These are phyloP conservation scores for Amaranthus hypochondriacus DNA, from an alignment of 148 eudicot genomes.

Conservation along the genomic window DNA sequence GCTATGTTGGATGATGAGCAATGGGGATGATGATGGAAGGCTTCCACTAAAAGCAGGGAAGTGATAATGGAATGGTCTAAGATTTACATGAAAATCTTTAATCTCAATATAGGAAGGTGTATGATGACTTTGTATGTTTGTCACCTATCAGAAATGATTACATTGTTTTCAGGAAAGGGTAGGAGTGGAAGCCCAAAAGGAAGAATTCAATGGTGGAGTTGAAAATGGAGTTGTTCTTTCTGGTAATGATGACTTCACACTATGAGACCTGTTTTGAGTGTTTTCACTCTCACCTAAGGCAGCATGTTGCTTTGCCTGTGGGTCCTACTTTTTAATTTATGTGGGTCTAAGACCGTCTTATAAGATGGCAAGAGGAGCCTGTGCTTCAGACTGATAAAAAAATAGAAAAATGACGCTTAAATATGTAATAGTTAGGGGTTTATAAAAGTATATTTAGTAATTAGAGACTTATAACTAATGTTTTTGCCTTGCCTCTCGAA, in stretches of 20 bases:
- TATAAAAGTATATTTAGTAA: too few species aligned
- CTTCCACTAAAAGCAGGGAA: constrained; percentile 6
- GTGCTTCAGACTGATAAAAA: too few species aligned
- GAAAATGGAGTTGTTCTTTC: constrained; percentile 5
- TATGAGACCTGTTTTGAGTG: not conserved
- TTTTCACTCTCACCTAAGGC: not conserved
- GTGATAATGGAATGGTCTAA: not conserved
- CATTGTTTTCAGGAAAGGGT: not conserved
- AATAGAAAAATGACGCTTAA: too few species aligned
- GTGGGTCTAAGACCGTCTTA: too few species aligned
- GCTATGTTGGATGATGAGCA: not conserved
- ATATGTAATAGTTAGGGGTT: too few species aligned
- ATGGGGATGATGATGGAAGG: constrained; percentile 1
- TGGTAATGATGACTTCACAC: constrained; percentile 16
- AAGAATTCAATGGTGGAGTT: not conserved
- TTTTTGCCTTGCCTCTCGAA: too few species aligned
- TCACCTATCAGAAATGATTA: constrained; percentile 8
- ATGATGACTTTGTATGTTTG: not conserved
- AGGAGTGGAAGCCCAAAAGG: not conserved
- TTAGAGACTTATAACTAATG: too few species aligned
- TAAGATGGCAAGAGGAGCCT: too few species aligned
- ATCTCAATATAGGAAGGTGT: not conserved
- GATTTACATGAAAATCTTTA: not conserved
- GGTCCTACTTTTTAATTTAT: too few species aligned
- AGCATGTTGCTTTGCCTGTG: too few species aligned